phyloP scores from a whole-genome alignment of 805 yeast species.

The Sugiyamaella qingdaonensis region DNA sequence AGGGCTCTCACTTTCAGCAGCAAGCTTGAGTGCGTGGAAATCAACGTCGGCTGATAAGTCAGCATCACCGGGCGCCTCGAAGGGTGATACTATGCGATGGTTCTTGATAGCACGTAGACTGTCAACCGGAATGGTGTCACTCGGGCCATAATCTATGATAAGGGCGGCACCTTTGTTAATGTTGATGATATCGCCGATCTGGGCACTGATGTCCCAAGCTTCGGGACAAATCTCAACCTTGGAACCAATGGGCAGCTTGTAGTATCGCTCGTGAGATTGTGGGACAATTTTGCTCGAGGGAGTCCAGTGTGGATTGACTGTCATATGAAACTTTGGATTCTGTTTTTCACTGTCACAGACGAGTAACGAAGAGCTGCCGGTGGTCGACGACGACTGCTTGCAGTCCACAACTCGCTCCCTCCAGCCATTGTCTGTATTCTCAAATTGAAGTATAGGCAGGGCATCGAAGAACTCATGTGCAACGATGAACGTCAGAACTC shows the following conservation, averaged over 20 bases:
- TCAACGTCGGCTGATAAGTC: constrained; percentile 85
- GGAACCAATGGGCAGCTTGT: constrained; percentile 50
- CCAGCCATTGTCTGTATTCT: constrained; percentile 64
- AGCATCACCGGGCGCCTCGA: constrained; percentile 69
- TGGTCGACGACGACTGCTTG: constrained; percentile 26
- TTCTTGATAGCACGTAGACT: constrained; percentile 68
- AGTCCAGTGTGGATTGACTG: constrained; percentile 55
- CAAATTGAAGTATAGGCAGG: constrained; percentile 68
- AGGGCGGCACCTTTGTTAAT: constrained; percentile 54
- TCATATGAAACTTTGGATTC: constrained; percentile 46
- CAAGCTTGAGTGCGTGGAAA: constrained; percentile 52
- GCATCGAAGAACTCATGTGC: constrained; percentile 92
- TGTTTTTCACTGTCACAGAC: constrained; percentile 9
- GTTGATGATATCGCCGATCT: constrained; percentile 45
- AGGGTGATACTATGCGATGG: constrained; percentile 73
- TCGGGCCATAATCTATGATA: constrained; percentile 74
- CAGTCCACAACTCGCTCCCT: constrained; percentile 69
- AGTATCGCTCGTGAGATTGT: constrained; percentile 45
- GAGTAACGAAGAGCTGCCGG: constrained; percentile 17
- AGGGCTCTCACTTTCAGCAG: constrained; percentile 28
- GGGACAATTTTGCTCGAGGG: constrained; percentile 57
- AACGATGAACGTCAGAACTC: constrained; percentile 54
- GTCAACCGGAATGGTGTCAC: constrained; percentile 58
- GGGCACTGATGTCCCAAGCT: constrained; percentile 52
- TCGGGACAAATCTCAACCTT: constrained; percentile 74